Evolutionary conservation across 805 yeast genomes (phyloP).

Genomic region (Ogataea ramenticola): DNA sequence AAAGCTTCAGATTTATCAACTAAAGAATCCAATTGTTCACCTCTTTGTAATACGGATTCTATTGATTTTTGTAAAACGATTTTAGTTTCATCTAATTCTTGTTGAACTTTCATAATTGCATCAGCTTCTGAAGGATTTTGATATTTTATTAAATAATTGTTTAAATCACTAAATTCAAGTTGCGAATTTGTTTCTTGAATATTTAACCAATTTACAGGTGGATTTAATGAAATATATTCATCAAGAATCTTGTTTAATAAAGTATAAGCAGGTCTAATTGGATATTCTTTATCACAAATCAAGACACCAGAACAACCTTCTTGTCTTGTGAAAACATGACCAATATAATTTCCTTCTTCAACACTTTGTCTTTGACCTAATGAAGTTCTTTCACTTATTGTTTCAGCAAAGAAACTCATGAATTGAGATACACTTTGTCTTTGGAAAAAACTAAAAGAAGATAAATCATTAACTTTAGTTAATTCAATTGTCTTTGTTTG

Average conservation of each 20-base stretch:
- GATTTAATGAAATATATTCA: slow-evolving; percentile 80
- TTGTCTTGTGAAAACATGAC: slow-evolving; percentile 83
- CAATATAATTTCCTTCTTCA: slow-evolving; percentile 85
- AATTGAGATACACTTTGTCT: slow-evolving; percentile 70
- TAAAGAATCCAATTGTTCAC: slow-evolving; percentile 88
- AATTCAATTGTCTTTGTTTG: slow-evolving; percentile 67
- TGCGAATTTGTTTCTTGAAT: slow-evolving; percentile 37
- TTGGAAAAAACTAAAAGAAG: slow-evolving; percentile 87
- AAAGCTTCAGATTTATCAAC: slow-evolving; percentile 95
- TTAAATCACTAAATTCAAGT: slow-evolving; percentile 53
- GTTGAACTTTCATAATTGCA: slow-evolving; percentile 93
- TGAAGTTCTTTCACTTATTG: slow-evolving; percentile 81
- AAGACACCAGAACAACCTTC: slow-evolving; percentile 92
- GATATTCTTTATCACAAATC: slow-evolving; percentile 92
- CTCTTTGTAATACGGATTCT: slow-evolving; percentile 89
- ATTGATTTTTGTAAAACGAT: slow-evolving; percentile 93
- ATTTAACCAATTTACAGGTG: slow-evolving; percentile 59
- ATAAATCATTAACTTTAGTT: slow-evolving; percentile 71
- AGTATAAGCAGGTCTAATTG: slow-evolving; percentile 94
- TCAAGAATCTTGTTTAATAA: slow-evolving; percentile 84
- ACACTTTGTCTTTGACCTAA: slow-evolving; percentile 91
- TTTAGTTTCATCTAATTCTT: slow-evolving; percentile 95
- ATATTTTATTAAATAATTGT: slow-evolving; percentile 67
- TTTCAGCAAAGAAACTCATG: slow-evolving; percentile 88
- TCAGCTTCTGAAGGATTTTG: slow-evolving; percentile 98